Conservation (phyloP, 2,329 filamentous ascomycete species). For the Venturia asperata region DNA sequence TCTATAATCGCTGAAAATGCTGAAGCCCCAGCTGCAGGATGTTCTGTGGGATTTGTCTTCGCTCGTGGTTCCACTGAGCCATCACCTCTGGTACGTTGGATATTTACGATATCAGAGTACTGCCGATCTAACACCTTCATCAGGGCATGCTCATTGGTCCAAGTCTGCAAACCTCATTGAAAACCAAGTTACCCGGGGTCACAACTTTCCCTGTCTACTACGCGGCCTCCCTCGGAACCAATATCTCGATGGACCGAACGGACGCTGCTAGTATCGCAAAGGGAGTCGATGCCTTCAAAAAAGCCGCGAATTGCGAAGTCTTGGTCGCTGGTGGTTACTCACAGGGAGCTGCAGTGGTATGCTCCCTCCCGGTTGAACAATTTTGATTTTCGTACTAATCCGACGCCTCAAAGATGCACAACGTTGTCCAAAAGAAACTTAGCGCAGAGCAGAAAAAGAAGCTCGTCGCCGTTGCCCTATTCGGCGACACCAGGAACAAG, state of each 20-base stretch:
- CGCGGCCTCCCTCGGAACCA: conserved; percentile 12
- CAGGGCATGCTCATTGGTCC: conserved; percentile 18
- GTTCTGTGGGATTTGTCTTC: conserved; percentile 13
- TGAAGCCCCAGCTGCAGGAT: background rate
- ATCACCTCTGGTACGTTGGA: conserved; percentile 10
- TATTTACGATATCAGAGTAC: background rate
- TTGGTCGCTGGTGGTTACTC: conserved; percentile 18
- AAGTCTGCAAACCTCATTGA: background rate
- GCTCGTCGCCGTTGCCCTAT: conserved; percentile 35
- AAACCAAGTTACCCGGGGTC: conserved; percentile 4
- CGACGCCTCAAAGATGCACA: conserved; percentile 1
- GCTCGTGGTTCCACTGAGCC: conserved; percentile 18
- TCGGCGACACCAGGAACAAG: conserved; percentile 40
- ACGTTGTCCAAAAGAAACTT: conserved; percentile 11
- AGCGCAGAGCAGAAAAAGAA: conserved; percentile 20
- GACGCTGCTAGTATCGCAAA: conserved; percentile 13
- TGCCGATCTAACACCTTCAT: background rate
- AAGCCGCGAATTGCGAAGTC: conserved; percentile 8
- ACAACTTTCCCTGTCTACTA: conserved; percentile 10
- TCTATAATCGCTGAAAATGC: no score
- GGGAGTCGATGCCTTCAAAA: conserved; percentile 15
- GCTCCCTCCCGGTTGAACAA: no score
- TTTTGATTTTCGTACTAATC: no score
- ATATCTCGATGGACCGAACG: conserved; percentile 15
- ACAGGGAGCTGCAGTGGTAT: conserved; percentile 17